Evolutionary conservation across 2,329 filamentous ascomycete species (phyloP).

Genomic region (Lojkania enalia): DNA sequence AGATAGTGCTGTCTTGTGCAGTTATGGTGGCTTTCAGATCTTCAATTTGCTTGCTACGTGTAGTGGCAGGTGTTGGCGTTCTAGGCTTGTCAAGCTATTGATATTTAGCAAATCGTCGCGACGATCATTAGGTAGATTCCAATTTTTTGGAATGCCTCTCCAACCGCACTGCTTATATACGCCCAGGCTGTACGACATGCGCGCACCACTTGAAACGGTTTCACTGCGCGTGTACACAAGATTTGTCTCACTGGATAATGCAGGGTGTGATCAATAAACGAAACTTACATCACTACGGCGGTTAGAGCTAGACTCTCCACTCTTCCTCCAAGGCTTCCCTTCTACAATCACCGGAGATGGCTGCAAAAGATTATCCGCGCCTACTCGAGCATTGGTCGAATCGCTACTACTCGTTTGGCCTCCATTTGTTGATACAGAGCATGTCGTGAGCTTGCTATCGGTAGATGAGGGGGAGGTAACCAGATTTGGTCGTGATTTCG

Average conservation of each 20-base stretch:
- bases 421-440: slow-evolving; percentile 21
- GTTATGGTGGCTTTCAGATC: slow-evolving; percentile 35
- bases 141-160: no score
- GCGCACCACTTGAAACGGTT: no score
- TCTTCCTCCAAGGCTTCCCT: slow-evolving; percentile 18
- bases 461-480: slow-evolving; percentile 26
- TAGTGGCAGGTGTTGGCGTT: slow-evolving; percentile 16
- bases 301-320: slow-evolving; percentile 8
- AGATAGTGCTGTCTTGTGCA: slow-evolving; percentile 37
- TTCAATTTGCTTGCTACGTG: slow-evolving; percentile 26
- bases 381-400: slow-evolving; percentile 22
- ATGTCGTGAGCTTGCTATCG: slow-evolving; percentile 28
- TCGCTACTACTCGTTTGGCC: slow-evolving; percentile 21
- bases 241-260: no score
- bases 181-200: no score
- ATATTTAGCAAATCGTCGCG: slow-evolving; percentile 12
- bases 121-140: no score
- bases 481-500: slow-evolving; percentile 23
- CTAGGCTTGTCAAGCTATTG: slow-evolving; percentile 21
- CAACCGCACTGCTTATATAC: no score
- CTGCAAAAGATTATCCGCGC: slow-evolving; percentile 23
- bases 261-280: no score
- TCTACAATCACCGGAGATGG: slow-evolving; percentile 29
- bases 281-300: neutral
- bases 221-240: no score